phyloP scores from a whole-genome alignment of 2,329 filamentous ascomycete genomes.

The Didymella segeticola region DNA sequence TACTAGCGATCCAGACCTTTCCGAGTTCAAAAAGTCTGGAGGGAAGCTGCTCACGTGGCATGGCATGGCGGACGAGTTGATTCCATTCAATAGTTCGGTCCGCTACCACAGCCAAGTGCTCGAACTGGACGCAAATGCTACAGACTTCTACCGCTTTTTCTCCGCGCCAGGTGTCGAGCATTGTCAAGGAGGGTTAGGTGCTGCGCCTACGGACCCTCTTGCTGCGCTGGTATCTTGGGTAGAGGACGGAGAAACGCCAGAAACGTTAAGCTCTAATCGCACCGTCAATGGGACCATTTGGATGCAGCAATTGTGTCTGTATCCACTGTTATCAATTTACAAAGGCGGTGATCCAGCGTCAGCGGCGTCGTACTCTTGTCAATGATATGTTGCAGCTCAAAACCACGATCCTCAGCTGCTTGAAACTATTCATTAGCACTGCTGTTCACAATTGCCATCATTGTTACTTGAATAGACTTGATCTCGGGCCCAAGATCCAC shows the following conservation, averaged over 20 bases:
- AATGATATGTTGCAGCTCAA: neutral
- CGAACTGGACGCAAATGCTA: constrained; percentile 12
- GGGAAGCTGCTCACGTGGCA: constrained; percentile 36
- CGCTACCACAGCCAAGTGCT: constrained; percentile 26
- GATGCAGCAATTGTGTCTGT: constrained; percentile 20
- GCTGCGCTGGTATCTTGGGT: constrained; percentile 31
- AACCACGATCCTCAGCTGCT: too few relatives aligned
- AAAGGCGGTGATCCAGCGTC: constrained; percentile 13
- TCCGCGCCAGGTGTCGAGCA: constrained; percentile 28
- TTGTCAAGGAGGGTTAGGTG: constrained; percentile 25
- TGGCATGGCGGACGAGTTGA: constrained; percentile 24
- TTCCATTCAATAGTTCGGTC: constrained; percentile 14
- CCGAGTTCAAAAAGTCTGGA: constrained; percentile 24
- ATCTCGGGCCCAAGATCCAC: too few relatives aligned
- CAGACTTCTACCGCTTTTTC: constrained; percentile 33
- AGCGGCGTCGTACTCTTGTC: constrained; percentile 10
- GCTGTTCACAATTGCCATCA: too few relatives aligned
- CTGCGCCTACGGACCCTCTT: constrained; percentile 41
- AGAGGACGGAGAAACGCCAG: constrained; percentile 24
- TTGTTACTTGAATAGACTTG: too few relatives aligned
- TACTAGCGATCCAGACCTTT: constrained; percentile 24
- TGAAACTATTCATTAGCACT: too few relatives aligned
- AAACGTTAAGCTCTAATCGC: constrained; percentile 18
- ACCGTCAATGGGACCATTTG: constrained; percentile 12
- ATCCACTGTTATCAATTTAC: constrained; percentile 19